Percentiles rank a stretch among this genome's conserved stretches.
These are phyloP conservation scores for Cryptococcus sp. DNA, from an alignment of 1,284 basidiomycete genomes.

Conservation along the genomic window DNA sequence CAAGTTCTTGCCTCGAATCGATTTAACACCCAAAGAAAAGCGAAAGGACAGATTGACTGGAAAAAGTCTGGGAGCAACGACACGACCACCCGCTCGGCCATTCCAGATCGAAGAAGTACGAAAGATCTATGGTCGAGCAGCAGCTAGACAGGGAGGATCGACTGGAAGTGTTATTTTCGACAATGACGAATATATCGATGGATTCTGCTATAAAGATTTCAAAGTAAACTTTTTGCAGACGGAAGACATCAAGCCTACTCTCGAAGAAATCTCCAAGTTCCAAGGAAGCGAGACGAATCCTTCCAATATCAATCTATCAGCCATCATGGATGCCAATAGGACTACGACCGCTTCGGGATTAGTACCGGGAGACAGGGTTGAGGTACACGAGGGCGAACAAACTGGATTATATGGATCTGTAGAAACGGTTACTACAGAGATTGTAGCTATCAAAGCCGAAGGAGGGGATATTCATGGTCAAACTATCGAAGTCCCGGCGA, in stretches of 20 bases:
- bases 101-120: slow-evolving; percentile 93
- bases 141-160: slow-evolving; percentile 56
- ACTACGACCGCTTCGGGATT: slow-evolving; percentile 63
- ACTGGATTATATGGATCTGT: slow-evolving; percentile 88
- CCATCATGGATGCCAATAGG: slow-evolving; percentile 44
- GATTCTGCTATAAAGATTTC: slow-evolving; percentile 96
- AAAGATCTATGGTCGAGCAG: slow-evolving; percentile 75
- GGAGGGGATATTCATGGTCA: slow-evolving; percentile 67
- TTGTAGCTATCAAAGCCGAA: slow-evolving; percentile 70
- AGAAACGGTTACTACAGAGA: slow-evolving; percentile 79
- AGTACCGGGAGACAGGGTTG: slow-evolving; percentile 96
- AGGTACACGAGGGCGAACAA: slow-evolving; percentile 96
- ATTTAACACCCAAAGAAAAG: slow-evolving; percentile 85
- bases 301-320: slow-evolving; percentile 40
- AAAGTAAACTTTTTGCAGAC: slow-evolving; percentile 71
- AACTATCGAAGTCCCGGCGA: slow-evolving; percentile 69
- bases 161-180: slow-evolving; percentile 78
- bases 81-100: slow-evolving; percentile 79
- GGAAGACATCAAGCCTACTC: slow-evolving; percentile 89
- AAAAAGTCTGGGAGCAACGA: slow-evolving; percentile 20
- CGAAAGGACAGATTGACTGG: slow-evolving; percentile 53
- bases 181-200: slow-evolving; percentile 88
- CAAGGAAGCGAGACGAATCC: slow-evolving; percentile 52
- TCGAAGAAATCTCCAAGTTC: slow-evolving; percentile 95
- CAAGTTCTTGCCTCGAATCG: slow-evolving; percentile 94